Conservation (phyloP, 139 green algal species). For the Coccomyxa sp. region DNA sequence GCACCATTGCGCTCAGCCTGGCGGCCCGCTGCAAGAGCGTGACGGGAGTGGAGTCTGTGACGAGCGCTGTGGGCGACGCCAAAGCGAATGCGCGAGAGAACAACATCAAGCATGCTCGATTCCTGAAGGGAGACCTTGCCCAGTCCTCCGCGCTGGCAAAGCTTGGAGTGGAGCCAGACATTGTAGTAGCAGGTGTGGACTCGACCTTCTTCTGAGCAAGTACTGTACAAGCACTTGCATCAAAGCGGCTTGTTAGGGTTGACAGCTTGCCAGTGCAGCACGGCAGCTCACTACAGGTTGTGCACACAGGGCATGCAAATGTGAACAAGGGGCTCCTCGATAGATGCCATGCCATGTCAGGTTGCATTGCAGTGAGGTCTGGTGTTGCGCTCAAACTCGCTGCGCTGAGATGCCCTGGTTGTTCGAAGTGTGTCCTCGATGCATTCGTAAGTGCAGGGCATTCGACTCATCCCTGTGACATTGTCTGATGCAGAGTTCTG, state of each 20-base stretch:
- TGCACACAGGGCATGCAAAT: too few relatives aligned
- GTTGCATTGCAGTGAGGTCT: too few relatives aligned
- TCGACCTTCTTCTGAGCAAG: not conserved
- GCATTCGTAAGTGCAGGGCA: too few relatives aligned
- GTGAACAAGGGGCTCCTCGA: too few relatives aligned
- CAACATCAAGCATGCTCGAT: slow-evolving; percentile 66
- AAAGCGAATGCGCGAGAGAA: slow-evolving; percentile 70
- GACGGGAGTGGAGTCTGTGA: slow-evolving; percentile 50
- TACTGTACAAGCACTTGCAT: not conserved
- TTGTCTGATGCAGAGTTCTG: not conserved
- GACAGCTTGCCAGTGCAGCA: not conserved
- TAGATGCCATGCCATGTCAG: too few relatives aligned
- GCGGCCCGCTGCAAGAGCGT: slow-evolving; percentile 39
- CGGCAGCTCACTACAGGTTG: too few relatives aligned
- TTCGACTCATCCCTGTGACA: too few relatives aligned
- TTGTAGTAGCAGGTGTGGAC: slow-evolving; percentile 21
- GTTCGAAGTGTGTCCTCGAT: too few relatives aligned
- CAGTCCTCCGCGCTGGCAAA: slow-evolving; percentile 8
- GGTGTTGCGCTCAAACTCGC: too few relatives aligned
- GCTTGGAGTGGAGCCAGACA: slow-evolving; percentile 30
- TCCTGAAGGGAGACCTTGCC: slow-evolving; percentile 56
- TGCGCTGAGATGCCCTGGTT: too few relatives aligned
- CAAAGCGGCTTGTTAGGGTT: slow-evolving; percentile 13
- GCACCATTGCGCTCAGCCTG: slow-evolving; percentile 76
- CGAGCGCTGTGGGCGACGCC: slow-evolving; percentile 44